These are phyloP conservation scores for Quercus phellos DNA, from an alignment of 331 rosid genomes.

Conservation along the genomic window DNA sequence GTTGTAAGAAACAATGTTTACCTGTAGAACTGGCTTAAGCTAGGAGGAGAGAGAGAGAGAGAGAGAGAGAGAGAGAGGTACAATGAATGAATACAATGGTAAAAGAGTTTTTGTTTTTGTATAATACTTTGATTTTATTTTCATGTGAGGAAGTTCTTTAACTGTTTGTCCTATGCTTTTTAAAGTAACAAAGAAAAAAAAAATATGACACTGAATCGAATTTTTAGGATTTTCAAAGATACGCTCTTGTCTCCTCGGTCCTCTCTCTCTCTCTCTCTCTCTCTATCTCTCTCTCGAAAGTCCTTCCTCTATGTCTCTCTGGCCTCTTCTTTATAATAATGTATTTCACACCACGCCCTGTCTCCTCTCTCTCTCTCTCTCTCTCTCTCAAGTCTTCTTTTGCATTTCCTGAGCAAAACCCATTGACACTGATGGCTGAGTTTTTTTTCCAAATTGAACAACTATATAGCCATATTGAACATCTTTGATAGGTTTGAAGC, in stretches of 20 bases:
- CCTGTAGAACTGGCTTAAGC: slow-evolving; percentile 16
- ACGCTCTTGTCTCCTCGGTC: slow-evolving; percentile 62
- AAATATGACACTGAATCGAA: slow-evolving; percentile 46
- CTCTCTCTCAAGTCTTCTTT: background rate
- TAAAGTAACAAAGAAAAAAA: slow-evolving; percentile 28
- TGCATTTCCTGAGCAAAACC: slow-evolving; percentile 3
- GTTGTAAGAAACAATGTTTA: slow-evolving; percentile 38
- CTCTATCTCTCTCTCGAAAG: background rate
- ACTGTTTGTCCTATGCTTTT: slow-evolving; percentile 30
- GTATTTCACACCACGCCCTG: slow-evolving; percentile 1
- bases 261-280: slow-evolving; percentile 12
- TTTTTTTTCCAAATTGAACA: background rate
- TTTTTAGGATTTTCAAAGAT: slow-evolving; percentile 79
- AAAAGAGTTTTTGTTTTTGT: slow-evolving; percentile 18
- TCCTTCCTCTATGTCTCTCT: slow-evolving; percentile 4
- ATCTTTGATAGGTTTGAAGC: background rate
- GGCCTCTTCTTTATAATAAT: slow-evolving; percentile 25
- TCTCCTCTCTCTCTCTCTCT: background rate
- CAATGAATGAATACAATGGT: slow-evolving; percentile 32
- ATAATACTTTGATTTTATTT: background rate
- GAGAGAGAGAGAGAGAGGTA: slow-evolving; percentile 20
- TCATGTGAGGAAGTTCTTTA: slow-evolving; percentile 10
- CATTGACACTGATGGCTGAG: slow-evolving; percentile 9
- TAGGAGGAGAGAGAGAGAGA: background rate
- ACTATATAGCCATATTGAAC: no score